These are phyloP conservation scores for Cryphonectria naterciae DNA, from an alignment of 2,329 filamentous ascomycete species.

Conservation along the genomic window DNA sequence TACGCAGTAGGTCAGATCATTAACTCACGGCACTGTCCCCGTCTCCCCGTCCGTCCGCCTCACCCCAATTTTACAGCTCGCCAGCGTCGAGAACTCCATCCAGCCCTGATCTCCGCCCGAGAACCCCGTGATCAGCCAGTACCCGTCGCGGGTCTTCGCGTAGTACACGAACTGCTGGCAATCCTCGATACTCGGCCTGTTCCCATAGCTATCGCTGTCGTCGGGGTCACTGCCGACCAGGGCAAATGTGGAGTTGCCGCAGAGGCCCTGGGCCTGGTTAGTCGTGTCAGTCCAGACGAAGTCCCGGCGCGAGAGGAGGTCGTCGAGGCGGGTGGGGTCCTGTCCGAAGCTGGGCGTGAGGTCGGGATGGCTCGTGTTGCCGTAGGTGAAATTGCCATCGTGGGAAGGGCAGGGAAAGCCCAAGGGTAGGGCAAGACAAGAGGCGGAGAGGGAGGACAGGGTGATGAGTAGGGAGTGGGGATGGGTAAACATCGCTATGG, in stretches of 20 bases:
- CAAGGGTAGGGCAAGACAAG: constrained; percentile 8
- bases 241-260: constrained; percentile 18
- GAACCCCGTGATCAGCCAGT: constrained; percentile 26
- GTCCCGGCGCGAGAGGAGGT: constrained; percentile 21
- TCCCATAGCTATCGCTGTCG: not conserved
- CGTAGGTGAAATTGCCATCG: not conserved
- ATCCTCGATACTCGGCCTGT: constrained; percentile 5
- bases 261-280: constrained; percentile 18
- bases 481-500: not conserved
- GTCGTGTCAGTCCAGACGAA: constrained; percentile 24
- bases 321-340: constrained; percentile 22
- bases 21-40: constrained; percentile 22
- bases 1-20: too few relatives aligned
- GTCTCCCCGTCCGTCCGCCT: constrained; percentile 13
- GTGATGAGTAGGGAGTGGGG: not conserved
- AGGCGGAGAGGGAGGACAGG: constrained; percentile 1
- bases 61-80: constrained; percentile 21
- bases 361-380: constrained; percentile 8
- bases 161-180: constrained; percentile 20
- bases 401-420: not conserved
- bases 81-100: constrained; percentile 23
- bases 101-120: not conserved
- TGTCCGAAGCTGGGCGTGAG: constrained; percentile 13
- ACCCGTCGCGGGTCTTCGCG: constrained; percentile 14
- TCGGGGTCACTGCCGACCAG: not conserved